Conservation (phyloP, 2,329 filamentous ascomycete genomes). For the Parafenestella ontariensis region DNA sequence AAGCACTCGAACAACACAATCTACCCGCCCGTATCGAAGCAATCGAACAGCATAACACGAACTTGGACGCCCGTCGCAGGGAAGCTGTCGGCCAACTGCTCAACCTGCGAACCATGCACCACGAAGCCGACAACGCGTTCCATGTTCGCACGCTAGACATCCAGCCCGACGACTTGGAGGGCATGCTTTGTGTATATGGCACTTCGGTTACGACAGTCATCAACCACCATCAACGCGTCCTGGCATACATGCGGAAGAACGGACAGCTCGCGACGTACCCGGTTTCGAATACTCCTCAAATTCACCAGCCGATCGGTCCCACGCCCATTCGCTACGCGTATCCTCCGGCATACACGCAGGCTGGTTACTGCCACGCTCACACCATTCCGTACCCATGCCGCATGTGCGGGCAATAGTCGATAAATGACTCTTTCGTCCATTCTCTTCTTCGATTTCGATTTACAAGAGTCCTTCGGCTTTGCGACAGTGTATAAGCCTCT, state of each 20-base stretch:
- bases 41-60: slow-evolving; percentile 15
- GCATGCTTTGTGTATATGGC: slow-evolving; percentile 19
- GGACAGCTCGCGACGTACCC: not conserved
- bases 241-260: slow-evolving; percentile 11
- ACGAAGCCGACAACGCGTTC: slow-evolving; percentile 28
- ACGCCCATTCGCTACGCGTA: slow-evolving; percentile 5
- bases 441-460: not conserved
- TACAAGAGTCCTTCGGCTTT: not conserved
- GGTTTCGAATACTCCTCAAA: not conserved
- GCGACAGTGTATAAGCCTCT: not conserved
- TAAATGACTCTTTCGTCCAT: not conserved
- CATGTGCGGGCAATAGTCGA: slow-evolving; percentile 9
- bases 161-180: slow-evolving; percentile 26
- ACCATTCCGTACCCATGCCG: slow-evolving; percentile 17
- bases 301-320: not conserved
- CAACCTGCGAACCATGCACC: slow-evolving; percentile 24
- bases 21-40: slow-evolving; percentile 9
- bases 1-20: too few relatives aligned
- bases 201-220: slow-evolving; percentile 20
- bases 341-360: slow-evolving; percentile 9
- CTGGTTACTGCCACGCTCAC: slow-evolving; percentile 21
- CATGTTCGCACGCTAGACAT: slow-evolving; percentile 19
- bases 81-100: slow-evolving; percentile 22
- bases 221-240: slow-evolving; percentile 20
- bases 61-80: slow-evolving; percentile 16